Evolutionary conservation across 2,329 filamentous ascomycete species (phyloP).

Genomic region (Xylaria sp.): DNA sequence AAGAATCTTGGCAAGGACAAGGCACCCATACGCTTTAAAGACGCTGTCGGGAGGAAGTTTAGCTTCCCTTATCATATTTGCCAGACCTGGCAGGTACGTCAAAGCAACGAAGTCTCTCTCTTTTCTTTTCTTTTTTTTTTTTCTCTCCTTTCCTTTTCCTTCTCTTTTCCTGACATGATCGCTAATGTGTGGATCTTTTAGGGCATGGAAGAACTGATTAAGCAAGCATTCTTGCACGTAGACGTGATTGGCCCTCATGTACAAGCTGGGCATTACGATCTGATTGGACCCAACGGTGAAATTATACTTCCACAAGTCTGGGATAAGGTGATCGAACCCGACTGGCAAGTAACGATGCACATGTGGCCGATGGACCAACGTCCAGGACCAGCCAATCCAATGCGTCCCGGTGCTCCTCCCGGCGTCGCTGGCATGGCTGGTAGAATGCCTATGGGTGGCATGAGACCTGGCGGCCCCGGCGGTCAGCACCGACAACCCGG

Average conservation of each 20-base stretch:
- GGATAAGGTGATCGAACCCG: conserved; percentile 83
- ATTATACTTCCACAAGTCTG: conserved; percentile 85
- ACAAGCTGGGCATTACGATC: conserved; percentile 80
- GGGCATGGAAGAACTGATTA: conserved; percentile 89
- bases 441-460: conserved; percentile 17
- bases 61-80: conserved; percentile 90
- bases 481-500: conserved; percentile 22
- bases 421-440: conserved; percentile 10
- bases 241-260: conserved; percentile 81
- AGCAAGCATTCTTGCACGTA: conserved; percentile 83
- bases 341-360: conserved; percentile 76
- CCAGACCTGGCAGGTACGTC: conserved; percentile 80
- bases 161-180: neutral
- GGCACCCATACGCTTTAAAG: conserved; percentile 86
- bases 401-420: conserved; percentile 27
- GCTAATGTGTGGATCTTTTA: conserved; percentile 50
- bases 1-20: conserved; percentile 68
- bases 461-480: conserved; percentile 1
- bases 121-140: neutral
- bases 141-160: neutral
- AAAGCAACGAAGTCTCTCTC: neutral
- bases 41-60: conserved; percentile 90
- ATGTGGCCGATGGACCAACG: conserved; percentile 66
- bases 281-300: conserved; percentile 81
- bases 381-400: conserved; percentile 30